These are phyloP conservation scores for Athelia psychrophila DNA, from an alignment of 1,284 basidiomycete genomes.

Conservation along the genomic window DNA sequence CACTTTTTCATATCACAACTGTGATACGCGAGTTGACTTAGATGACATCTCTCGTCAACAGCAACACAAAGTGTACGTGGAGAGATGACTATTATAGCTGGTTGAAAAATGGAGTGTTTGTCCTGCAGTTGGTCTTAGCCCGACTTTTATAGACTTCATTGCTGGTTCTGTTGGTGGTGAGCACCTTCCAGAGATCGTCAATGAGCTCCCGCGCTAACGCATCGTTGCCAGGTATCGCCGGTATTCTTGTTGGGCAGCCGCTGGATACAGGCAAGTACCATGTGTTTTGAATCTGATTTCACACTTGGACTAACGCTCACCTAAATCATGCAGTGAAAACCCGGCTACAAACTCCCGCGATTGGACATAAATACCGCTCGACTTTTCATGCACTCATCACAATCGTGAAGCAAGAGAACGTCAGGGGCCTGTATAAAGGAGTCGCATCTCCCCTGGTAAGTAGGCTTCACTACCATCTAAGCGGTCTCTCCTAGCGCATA, in stretches of 20 bases:
- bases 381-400: slow-evolving; percentile 60
- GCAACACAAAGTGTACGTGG: not conserved
- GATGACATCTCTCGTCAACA: not conserved
- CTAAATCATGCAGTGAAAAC: slow-evolving; percentile 59
- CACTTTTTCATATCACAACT: not conserved
- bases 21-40: not conserved
- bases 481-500: not conserved
- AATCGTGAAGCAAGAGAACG: slow-evolving; percentile 64
- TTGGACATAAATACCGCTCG: slow-evolving; percentile 53
- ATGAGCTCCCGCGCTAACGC: not conserved
- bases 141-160: slow-evolving; percentile 62
- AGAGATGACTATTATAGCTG: too few relatives aligned
- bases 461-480: slow-evolving; percentile 8
- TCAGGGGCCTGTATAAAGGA: slow-evolving; percentile 69
- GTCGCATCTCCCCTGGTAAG: slow-evolving; percentile 68
- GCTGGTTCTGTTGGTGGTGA: slow-evolving; percentile 71
- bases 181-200: slow-evolving; percentile 14
- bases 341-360: slow-evolving; percentile 64
- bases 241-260: slow-evolving; percentile 66
- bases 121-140: slow-evolving; percentile 28
- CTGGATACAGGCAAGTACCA: slow-evolving; percentile 60
- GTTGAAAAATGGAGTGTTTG: too few relatives aligned
- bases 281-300: not conserved
- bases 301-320: not conserved
- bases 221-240: slow-evolving; percentile 49